phyloP scores from a whole-genome alignment of 148 eudicot genomes.

The Camellia japonica region DNA sequence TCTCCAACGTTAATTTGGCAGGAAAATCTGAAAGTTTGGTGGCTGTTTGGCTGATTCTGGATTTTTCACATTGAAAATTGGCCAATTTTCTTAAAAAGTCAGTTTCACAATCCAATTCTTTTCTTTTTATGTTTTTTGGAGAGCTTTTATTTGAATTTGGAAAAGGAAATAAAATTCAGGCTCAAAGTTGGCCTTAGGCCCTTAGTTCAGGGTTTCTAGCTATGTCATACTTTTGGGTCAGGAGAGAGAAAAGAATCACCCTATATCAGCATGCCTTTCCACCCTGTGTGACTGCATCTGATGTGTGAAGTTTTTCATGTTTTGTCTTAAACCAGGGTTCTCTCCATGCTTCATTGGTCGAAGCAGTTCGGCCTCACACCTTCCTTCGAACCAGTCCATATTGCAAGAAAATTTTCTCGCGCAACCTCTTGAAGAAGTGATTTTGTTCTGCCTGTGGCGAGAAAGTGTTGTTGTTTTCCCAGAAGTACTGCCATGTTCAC shows the following conservation, averaged over 20 bases:
- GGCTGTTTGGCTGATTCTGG: constrained; percentile 1
- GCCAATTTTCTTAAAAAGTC: background rate
- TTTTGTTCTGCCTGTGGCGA: background rate
- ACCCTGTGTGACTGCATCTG: background rate
- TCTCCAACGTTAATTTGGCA: background rate
- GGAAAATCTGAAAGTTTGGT: background rate
- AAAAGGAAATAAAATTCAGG: too few species aligned
- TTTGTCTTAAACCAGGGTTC: constrained; percentile 36
- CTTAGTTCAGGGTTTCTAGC: too few species aligned
- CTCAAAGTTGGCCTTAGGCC: too few species aligned
- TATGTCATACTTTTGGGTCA: too few species aligned
- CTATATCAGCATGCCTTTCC: too few species aligned
- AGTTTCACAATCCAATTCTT: too few species aligned
- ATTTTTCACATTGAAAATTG: background rate
- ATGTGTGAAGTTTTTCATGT: constrained; percentile 5
- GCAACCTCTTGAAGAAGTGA: constrained; percentile 61
- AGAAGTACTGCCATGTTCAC: background rate
- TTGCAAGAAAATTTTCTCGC: constrained; percentile 63
- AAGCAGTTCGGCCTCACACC: constrained; percentile 52
- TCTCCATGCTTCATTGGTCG: constrained; percentile 35
- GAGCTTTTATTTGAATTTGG: too few species aligned
- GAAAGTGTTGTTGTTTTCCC: constrained; percentile 19
- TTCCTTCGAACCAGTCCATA: constrained; percentile 54
- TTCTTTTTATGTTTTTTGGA: too few species aligned
- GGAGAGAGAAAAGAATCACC: too few species aligned